phyloP scores from a whole-genome alignment of 805 yeast genomes.

The Candida tallmaniae region DNA sequence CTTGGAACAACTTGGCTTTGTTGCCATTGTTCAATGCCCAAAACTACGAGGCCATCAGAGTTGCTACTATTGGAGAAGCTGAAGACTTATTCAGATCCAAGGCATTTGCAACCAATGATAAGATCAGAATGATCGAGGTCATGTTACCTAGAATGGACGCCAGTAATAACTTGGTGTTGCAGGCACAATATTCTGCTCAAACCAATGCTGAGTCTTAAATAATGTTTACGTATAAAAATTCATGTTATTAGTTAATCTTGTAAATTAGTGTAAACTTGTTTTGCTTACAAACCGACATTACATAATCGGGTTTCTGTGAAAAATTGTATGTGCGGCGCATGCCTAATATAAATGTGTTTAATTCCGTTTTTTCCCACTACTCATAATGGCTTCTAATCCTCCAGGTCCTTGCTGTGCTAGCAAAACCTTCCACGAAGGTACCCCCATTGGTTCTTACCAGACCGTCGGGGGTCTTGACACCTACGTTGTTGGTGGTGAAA shows the following conservation, averaged over 20 bases:
- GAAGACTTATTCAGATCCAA: conserved; percentile 44
- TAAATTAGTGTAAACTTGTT: not conserved
- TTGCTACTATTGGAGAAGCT: conserved; percentile 56
- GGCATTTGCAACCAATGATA: conserved; percentile 50
- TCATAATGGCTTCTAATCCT: conserved; percentile 50
- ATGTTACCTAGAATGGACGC: conserved; percentile 71
- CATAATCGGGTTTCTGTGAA: no score
- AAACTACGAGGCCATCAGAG: conserved; percentile 50
- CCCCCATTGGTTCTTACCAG: conserved; percentile 40
- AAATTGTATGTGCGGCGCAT: no score
- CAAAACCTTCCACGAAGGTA: conserved; percentile 46
- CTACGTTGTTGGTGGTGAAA: conserved; percentile 24
- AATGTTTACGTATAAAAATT: not conserved
- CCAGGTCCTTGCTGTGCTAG: conserved; percentile 47
- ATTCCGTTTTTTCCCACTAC: no score
- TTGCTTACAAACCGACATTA: no score
- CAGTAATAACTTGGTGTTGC: conserved; percentile 50
- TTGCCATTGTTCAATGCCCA: conserved; percentile 58
- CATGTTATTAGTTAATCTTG: not conserved
- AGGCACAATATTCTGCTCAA: conserved; percentile 30
- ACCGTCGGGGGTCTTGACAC: conserved; percentile 40
- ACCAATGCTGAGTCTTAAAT: conserved; percentile 16
- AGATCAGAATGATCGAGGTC: conserved; percentile 62
- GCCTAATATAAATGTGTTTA: no score
- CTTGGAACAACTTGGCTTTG: conserved; percentile 60